These are phyloP conservation scores for Pseudogymnoascus sp. DNA, from an alignment of 2,329 filamentous ascomycete genomes.

Conservation along the genomic window DNA sequence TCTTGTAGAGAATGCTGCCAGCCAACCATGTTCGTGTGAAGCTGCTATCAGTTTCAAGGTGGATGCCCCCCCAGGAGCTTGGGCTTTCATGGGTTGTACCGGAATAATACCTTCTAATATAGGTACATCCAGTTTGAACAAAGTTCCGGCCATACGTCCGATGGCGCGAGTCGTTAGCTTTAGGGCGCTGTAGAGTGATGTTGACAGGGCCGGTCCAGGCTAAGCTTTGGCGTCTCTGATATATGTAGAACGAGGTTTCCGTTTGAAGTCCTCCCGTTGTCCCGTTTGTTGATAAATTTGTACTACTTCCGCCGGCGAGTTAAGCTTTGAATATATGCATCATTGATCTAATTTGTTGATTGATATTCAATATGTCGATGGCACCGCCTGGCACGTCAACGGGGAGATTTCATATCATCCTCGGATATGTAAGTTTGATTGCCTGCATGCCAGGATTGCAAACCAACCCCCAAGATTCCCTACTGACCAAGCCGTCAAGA, in stretches of 20 bases:
- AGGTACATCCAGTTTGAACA: neutral
- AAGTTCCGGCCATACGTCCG: neutral
- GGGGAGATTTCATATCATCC: conserved; percentile 10
- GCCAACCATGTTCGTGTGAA: neutral
- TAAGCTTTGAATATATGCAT: conserved; percentile 3
- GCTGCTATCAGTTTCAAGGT: neutral
- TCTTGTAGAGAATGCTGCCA: neutral
- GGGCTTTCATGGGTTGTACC: neutral
- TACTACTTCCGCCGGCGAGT: neutral
- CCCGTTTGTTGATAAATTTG: neutral
- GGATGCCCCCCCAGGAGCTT: neutral
- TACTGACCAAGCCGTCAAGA: conserved; percentile 1
- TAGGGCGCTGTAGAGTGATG: neutral
- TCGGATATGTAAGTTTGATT: conserved; percentile 5
- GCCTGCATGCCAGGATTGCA: neutral
- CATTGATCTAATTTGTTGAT: conserved; percentile 1
- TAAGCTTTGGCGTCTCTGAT: neutral
- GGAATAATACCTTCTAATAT: neutral
- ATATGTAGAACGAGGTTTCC: conserved; percentile 3
- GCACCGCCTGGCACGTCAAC: conserved; percentile 8
- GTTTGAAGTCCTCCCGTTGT: neutral
- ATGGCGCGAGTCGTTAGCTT: neutral
- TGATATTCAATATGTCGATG: conserved; percentile 8
- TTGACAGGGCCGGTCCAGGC: neutral
- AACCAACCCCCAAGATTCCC: neutral